These are phyloP conservation scores for Elsinoe arachidis DNA, from an alignment of 2,329 filamentous ascomycete species.

Conservation along the genomic window DNA sequence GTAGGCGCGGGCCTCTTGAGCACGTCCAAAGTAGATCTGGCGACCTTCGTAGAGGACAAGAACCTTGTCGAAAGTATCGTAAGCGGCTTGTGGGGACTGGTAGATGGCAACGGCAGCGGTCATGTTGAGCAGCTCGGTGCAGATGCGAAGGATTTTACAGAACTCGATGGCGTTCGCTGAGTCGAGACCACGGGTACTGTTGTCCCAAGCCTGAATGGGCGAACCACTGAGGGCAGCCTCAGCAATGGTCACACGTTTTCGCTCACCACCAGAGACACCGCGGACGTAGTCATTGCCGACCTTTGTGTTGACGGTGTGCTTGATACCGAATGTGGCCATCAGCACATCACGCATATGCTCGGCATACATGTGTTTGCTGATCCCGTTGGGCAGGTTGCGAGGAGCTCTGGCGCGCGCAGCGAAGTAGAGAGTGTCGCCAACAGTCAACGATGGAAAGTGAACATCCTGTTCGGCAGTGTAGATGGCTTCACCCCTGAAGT, in stretches of 20 bases:
- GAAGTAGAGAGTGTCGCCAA: constrained; percentile 72
- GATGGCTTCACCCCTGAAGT: constrained; percentile 76
- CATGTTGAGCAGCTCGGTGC: constrained; percentile 57
- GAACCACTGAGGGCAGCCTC: constrained; percentile 62
- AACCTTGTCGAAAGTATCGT: constrained; percentile 63
- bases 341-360: constrained; percentile 60
- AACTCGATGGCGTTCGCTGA: constrained; percentile 70
- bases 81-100: constrained; percentile 60
- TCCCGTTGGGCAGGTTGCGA: constrained; percentile 50
- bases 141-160: constrained; percentile 58
- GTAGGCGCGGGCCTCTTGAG: constrained; percentile 56
- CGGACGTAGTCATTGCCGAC: constrained; percentile 69
- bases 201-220: constrained; percentile 64
- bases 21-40: constrained; percentile 62
- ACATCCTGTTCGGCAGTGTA: constrained; percentile 80
- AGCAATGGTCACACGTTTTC: constrained; percentile 74
- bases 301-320: constrained; percentile 62
- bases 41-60: constrained; percentile 59
- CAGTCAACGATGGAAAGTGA: constrained; percentile 67
- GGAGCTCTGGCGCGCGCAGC: constrained; percentile 63
- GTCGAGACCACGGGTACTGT: constrained; percentile 65
- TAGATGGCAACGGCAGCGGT: constrained; percentile 67
- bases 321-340: constrained; percentile 62
- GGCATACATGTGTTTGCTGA: constrained; percentile 47
- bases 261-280: constrained; percentile 66